Evolutionary conservation across 768 basidiomycete species (phyloP).

Genomic region (Lentinula edodes): DNA sequence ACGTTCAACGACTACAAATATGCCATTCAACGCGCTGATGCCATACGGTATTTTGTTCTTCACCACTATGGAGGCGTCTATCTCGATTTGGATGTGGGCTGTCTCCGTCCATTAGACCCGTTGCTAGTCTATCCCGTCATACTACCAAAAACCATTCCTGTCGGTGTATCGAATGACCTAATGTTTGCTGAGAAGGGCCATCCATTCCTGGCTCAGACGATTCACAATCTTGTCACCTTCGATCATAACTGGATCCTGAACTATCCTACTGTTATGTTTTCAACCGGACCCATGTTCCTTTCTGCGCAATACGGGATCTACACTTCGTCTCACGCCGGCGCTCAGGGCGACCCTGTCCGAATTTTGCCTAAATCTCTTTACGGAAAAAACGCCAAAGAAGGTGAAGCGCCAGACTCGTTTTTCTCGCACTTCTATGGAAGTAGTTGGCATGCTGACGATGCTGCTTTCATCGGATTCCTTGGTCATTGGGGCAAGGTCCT

Average conservation of each 20-base stretch:
- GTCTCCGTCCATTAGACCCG: constrained; percentile 79
- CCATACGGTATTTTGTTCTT: constrained; percentile 96
- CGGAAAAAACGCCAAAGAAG: constrained; percentile 87
- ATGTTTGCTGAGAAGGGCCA: constrained; percentile 85
- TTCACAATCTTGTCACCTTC: constrained; percentile 86
- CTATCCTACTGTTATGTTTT: constrained; percentile 99
- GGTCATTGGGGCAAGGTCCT: constrained; percentile 81
- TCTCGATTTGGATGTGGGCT: constrained; percentile 95
- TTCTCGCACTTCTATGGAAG: constrained; percentile 98
- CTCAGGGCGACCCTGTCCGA: constrained; percentile 71
- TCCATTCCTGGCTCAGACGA: constrained; percentile 88
- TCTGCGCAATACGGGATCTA: constrained; percentile 92
- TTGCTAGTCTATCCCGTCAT: constrained; percentile 83
- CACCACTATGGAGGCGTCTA: constrained; percentile 95
- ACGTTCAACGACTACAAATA: constrained; percentile 92
- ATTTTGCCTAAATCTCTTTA: constrained; percentile 96
- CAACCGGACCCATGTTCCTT: constrained; percentile 98
- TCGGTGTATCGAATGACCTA: constrained; percentile 96
- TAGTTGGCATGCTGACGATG: constrained; percentile 98
- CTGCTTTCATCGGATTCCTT: constrained; percentile 93
- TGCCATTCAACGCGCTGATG: constrained; percentile 92
- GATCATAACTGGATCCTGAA: constrained; percentile 94
- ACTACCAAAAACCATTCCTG: constrained; percentile 92
- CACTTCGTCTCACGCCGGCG: constrained; percentile 58
- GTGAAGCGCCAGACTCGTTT: constrained; percentile 85